Evolutionary conservation across 2,329 filamentous ascomycete genomes (phyloP), one percentile per base, ranked within the genome.

Genomic region (Fusarium pseudocircinatum): DNA sequence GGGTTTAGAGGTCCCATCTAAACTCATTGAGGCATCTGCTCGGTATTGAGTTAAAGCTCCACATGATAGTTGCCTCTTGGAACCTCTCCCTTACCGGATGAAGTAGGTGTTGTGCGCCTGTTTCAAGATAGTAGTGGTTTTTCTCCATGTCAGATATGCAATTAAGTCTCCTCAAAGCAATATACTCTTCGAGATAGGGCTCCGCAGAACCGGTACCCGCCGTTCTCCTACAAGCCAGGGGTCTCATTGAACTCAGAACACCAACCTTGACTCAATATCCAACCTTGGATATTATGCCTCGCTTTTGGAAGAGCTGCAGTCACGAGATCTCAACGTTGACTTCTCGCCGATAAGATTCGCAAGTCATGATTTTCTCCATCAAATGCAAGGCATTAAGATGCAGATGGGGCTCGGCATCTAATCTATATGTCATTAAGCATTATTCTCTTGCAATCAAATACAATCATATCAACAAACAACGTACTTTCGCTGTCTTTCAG

Each of bases 21-120:
- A 37, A 42, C 71, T 60, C 20, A 11, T 69, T 74, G 34, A 65
- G 71, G 71, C 60, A 74, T 66, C 54, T 69, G 36, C 52, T 71
- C 71, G 58, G 65, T 73, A 69, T 52, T 54, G 62, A 66, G 34
- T 39, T 59, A 36, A 66, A 40, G 52, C 64, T 73, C 64, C 39
- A 52, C 47, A 36, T 37, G 36, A 65, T 37, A 42, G 37, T 57
- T 52, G 42, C 32, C 20, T 43, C 24, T 49, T 46, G 61, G 32
- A 49, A 49, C 18, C 26, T 44, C 44, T 36, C 30, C 46, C 47
- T 67, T 72, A 50, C 39, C 54, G 61, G 40, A 63, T 60, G 40
- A 60, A 60, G 67, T 52, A 56, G 42, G 62, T 67, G 57, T 24
- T 56, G 42, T 40, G 26, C 14, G 20, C 20, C 50, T 44, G 43